phyloP scores from a whole-genome alignment of 306 rosid genomes.

The Cucurbita pepo region DNA sequence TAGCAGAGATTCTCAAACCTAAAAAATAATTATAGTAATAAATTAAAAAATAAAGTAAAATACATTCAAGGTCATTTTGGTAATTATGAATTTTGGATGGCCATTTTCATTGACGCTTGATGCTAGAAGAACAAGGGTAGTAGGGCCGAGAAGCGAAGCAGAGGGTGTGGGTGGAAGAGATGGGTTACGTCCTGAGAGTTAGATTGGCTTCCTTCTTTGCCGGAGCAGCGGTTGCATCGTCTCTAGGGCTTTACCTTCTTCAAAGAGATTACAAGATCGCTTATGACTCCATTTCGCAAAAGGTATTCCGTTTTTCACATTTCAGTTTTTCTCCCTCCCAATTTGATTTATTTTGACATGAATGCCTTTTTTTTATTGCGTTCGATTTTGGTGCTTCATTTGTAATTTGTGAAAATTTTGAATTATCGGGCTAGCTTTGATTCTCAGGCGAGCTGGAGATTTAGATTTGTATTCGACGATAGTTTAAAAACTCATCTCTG shows the following conservation, averaged over 20 bases:
- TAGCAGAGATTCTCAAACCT: too few species aligned
- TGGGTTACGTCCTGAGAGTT: conserved; percentile 83
- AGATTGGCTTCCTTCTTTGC: conserved; percentile 75
- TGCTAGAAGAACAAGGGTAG: neutral
- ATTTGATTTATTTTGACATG: neutral
- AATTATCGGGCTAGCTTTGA: neutral
- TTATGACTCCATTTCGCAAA: conserved; percentile 44
- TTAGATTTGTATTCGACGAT: neutral
- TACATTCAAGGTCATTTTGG: too few species aligned
- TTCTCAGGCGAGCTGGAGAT: neutral
- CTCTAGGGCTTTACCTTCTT: conserved; percentile 54
- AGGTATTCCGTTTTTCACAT: conserved; percentile 26
- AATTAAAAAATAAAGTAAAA: too few species aligned
- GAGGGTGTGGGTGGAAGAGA: conserved; percentile 4
- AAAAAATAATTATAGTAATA: too few species aligned
- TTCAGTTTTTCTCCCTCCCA: neutral
- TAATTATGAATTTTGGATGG: neutral
- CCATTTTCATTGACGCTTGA: neutral
- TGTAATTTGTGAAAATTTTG: neutral
- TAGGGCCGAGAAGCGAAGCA: neutral
- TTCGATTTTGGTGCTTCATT: neutral
- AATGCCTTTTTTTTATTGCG: neutral
- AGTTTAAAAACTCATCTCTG: neutral
- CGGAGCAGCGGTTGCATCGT: conserved; percentile 78
- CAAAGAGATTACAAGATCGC: conserved; percentile 75